These are phyloP conservation scores for Parascedosporium putredinis DNA, from an alignment of 2,329 filamentous ascomycete genomes.

Conservation along the genomic window DNA sequence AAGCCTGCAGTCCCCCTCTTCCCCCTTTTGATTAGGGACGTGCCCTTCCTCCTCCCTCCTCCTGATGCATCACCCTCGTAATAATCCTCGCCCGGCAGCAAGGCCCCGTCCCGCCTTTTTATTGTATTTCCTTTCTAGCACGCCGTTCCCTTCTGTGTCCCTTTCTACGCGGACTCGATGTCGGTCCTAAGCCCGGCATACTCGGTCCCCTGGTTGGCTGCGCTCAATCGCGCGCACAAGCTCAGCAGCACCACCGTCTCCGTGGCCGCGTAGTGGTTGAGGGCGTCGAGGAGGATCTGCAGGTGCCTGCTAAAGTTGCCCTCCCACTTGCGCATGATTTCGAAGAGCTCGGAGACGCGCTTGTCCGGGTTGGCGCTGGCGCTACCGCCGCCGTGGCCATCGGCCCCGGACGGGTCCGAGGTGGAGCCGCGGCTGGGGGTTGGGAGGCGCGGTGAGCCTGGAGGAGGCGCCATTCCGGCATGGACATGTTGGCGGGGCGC, in stretches of 20 bases:
- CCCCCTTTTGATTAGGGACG: no score
- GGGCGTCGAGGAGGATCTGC: conserved; percentile 84
- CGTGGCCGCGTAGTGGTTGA: conserved; percentile 95
- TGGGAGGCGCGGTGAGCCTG: conserved; percentile 34
- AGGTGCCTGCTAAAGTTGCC: conserved; percentile 85
- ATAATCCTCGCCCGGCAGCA: no score
- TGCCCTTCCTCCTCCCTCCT: no score
- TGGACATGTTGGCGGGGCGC: conserved; percentile 48
- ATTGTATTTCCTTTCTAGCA: not conserved
- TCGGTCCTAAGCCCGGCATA: conserved; percentile 50
- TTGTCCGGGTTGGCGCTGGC: conserved; percentile 24
- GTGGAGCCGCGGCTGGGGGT: conserved; percentile 21
- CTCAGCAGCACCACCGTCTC: conserved; percentile 92
- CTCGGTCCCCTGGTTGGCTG: conserved; percentile 67
- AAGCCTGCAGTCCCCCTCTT: no score
- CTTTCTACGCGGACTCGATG: conserved; percentile 34
- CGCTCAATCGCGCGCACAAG: conserved; percentile 72
- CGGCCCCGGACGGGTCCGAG: conserved; percentile 18
- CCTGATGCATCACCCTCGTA: no score
- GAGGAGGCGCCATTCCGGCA: conserved; percentile 50
- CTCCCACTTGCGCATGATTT: conserved; percentile 85
- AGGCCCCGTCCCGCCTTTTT: not conserved
- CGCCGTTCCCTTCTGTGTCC: not conserved
- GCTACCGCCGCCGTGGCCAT: conserved; percentile 24
- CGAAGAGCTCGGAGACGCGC: conserved; percentile 49